Percentiles rank a stretch among this genome's conserved stretches.
These are phyloP conservation scores for Mycena floridula DNA, from an alignment of 768 basidiomycete species.

Conservation along the genomic window DNA sequence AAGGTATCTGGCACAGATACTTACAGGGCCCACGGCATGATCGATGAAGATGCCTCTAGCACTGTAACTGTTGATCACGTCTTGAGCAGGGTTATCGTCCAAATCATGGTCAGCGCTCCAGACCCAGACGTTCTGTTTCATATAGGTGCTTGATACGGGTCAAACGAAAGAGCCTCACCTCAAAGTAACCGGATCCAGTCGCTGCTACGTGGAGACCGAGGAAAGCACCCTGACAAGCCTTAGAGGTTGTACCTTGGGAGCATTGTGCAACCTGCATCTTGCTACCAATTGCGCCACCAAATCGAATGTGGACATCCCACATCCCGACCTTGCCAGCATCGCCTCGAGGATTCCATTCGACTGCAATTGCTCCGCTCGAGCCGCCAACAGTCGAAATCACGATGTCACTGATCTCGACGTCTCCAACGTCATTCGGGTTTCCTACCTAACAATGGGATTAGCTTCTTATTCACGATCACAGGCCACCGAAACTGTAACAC, in stretches of 20 bases:
- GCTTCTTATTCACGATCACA: background rate
- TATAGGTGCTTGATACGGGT: too few relatives aligned
- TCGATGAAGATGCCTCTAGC: constrained; percentile 42
- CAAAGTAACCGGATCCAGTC: constrained; percentile 30
- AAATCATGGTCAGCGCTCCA: constrained; percentile 55
- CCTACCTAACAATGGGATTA: too few relatives aligned
- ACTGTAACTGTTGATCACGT: constrained; percentile 40
- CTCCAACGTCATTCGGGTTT: too few relatives aligned
- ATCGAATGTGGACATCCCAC: constrained; percentile 19
- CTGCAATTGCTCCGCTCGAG: constrained; percentile 32
- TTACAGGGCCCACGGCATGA: constrained; percentile 26
- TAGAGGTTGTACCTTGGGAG: constrained; percentile 18
- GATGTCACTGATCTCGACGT: too few relatives aligned
- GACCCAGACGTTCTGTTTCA: constrained; percentile 37
- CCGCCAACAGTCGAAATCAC: constrained; percentile 25
- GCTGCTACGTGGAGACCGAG: constrained; percentile 30
- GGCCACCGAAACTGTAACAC: constrained; percentile 3
- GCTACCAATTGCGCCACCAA: constrained; percentile 22
- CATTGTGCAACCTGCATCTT: constrained; percentile 25
- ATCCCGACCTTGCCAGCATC: constrained; percentile 11
- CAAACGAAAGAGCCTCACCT: constrained; percentile 26
- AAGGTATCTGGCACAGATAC: constrained; percentile 1
- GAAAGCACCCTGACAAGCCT: constrained; percentile 39
- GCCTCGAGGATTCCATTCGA: constrained; percentile 29
- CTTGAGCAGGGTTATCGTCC: constrained; percentile 24